Base-by-base conservation (phyloP, 2,329 filamentous ascomycete species). In the Colletotrichum sp. region DNA sequence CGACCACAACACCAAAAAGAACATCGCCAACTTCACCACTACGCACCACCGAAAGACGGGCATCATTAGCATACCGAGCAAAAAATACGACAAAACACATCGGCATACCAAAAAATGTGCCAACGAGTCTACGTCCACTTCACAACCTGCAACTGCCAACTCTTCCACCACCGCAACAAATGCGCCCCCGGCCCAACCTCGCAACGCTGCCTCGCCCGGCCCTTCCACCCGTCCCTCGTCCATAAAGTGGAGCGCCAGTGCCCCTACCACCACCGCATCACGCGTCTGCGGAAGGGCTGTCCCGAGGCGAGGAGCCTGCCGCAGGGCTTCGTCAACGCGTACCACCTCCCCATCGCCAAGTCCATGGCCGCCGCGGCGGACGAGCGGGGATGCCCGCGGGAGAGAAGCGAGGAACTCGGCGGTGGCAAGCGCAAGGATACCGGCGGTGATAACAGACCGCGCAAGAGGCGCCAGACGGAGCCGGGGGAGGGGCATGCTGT, bases 81-180 rank as follows among this genome's bases (percentile, higher is more conserved):
- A 52, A 52, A 22, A 22, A 0, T 13, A 52, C n/a, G 44, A 22
- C 10, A 13, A 52, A 52, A 13, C 39, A 1, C 39, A 48, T 48
- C 39, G 18, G 12, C 18, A 18, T 18, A n/a, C n/a, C 12, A 22
- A 52, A 48, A 7, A 22, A 77, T 77, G 75, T 77, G 75, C 32
- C 34, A 62, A 28, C 52, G 57, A 30, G 13, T 72, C 30, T 77
- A 75, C 62, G 26, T 30, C 22, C 44, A 75, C 63, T 77, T 67
- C 75, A 57, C 30, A 8, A 18, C 3, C 32, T 77, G 75, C 32
- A 63, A 55, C 39, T 75, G 75, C 34, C 44, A 71, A 39, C 60
- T 77, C 44, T 65, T 60, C n/a, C n/a, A 18, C 9, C 34, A 39
- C 55, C 36, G 71, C 57, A 22, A 36, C 30, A 22, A 71, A 32